Conservation (phyloP, 2,329 filamentous ascomycete species). For the Dactylellina haptotyla region DNA sequence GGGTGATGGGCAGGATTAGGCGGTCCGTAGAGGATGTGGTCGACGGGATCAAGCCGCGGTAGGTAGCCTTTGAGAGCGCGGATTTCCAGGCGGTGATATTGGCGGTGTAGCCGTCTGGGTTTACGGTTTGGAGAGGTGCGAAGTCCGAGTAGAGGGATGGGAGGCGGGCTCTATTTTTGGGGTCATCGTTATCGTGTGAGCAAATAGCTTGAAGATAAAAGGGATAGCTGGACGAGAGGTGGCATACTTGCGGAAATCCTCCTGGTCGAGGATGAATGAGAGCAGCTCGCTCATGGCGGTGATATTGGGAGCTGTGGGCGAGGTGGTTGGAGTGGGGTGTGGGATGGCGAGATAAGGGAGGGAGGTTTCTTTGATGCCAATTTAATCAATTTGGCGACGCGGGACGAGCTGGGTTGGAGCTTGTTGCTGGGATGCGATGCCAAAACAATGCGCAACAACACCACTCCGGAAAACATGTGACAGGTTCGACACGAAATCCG, state of each 20-base stretch:
- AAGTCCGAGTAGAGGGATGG: constrained; percentile 92
- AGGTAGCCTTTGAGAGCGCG: constrained; percentile 74
- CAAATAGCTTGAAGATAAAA: neutral
- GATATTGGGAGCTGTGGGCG: neutral
- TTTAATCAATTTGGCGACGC: constrained; percentile 1
- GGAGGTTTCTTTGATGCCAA: neutral
- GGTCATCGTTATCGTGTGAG: constrained; percentile 9
- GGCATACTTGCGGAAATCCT: constrained; percentile 61
- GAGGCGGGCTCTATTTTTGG: constrained; percentile 73
- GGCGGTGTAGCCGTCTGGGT: constrained; percentile 84
- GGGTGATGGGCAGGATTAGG: constrained; percentile 68
- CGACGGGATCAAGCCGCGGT: constrained; percentile 64
- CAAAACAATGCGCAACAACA: constrained; percentile 32
- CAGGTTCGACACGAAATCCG: too few species aligned
- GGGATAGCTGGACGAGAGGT: neutral
- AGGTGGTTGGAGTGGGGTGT: neutral
- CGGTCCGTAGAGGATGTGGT: constrained; percentile 62
- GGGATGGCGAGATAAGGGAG: neutral
- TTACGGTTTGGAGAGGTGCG: constrained; percentile 75
- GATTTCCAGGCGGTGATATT: constrained; percentile 83
- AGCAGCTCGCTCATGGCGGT: constrained; percentile 54
- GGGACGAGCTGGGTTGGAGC: too few species aligned
- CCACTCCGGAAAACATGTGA: too few species aligned
- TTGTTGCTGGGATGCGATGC: constrained; percentile 20
- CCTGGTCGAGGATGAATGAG: constrained; percentile 62